A percentile compares a stretch with the other conserved stretches of the same genome.
phyloP scores from a whole-genome alignment of 768 basidiomycete species.

The Vishniacozyma victoriae region DNA sequence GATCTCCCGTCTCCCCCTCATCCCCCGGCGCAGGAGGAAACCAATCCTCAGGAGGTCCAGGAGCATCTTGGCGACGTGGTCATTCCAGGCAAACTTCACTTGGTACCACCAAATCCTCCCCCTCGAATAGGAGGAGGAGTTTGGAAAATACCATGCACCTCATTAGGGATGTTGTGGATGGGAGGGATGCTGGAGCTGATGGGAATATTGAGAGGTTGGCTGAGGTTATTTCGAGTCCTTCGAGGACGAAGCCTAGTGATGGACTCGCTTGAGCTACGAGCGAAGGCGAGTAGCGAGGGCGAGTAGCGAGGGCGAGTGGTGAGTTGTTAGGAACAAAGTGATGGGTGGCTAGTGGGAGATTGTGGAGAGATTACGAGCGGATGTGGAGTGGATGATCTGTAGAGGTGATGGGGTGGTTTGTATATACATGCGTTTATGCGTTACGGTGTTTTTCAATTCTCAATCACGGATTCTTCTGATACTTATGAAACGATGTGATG shows the following conservation, averaged over 20 bases:
- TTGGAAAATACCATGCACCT: constrained; percentile 92
- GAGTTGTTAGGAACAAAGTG: neutral
- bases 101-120: constrained; percentile 92
- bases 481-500: too few relatives aligned
- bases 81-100: constrained; percentile 68
- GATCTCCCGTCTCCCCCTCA: constrained; percentile 14
- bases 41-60: constrained; percentile 17
- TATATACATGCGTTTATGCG: too few relatives aligned
- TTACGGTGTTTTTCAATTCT: too few relatives aligned
- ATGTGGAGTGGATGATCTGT: too few relatives aligned
- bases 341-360: too few relatives aligned
- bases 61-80: constrained; percentile 51
- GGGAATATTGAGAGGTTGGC: constrained; percentile 42
- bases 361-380: too few relatives aligned
- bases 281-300: neutral
- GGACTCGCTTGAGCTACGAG: constrained; percentile 10
- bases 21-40: constrained; percentile 31
- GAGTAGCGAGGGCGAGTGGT: neutral
- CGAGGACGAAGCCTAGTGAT: constrained; percentile 18
- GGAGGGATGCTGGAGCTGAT: constrained; percentile 53
- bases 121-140: constrained; percentile 82
- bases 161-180: constrained; percentile 87
- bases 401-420: too few relatives aligned
- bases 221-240: constrained; percentile 43
- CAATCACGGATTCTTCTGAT: too few relatives aligned